phyloP scores from a whole-genome alignment of 1,284 basidiomycete species.

The Hymenochaete sp. region DNA sequence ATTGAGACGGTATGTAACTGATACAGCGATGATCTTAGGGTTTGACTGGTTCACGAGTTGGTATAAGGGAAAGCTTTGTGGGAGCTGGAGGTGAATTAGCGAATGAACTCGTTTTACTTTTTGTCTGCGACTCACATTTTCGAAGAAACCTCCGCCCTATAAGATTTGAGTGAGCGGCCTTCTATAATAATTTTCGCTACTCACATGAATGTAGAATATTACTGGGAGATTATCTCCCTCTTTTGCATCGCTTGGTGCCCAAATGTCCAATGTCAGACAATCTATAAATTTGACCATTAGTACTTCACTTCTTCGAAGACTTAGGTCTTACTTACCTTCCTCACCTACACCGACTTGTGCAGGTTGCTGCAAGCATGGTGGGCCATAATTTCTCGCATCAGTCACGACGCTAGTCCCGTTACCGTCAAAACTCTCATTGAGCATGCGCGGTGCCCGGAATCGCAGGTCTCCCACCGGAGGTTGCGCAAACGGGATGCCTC shows the following conservation, averaged over 20 bases:
- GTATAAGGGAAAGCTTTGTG: conserved; percentile 44
- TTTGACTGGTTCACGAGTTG: conserved; percentile 41
- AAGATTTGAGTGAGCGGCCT: too few species aligned
- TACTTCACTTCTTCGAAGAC: neutral
- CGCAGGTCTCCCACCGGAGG: conserved; percentile 44
- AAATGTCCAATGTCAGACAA: conserved; percentile 47
- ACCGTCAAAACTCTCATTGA: conserved; percentile 30
- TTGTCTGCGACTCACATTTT: conserved; percentile 23
- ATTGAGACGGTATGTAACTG: conserved; percentile 45
- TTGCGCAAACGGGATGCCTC: conserved; percentile 47
- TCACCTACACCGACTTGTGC: conserved; percentile 34
- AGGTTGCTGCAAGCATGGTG: conserved; percentile 35
- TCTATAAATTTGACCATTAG: conserved; percentile 25
- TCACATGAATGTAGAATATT: conserved; percentile 37
- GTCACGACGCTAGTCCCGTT: conserved; percentile 21
- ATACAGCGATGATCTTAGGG: conserved; percentile 44
- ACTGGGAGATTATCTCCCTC: conserved; percentile 37
- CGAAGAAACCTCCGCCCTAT: conserved; percentile 37
- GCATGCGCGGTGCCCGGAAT: conserved; percentile 39
- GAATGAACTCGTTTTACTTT: neutral
- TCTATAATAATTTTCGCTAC: conserved; percentile 9
- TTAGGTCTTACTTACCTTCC: conserved; percentile 26
- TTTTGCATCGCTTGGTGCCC: conserved; percentile 38
- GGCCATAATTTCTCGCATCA: conserved; percentile 37
- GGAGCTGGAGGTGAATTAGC: conserved; percentile 23